Base-by-base conservation (phyloP, 1,139 yeast species). In the Williopsis jadinii region DNA sequence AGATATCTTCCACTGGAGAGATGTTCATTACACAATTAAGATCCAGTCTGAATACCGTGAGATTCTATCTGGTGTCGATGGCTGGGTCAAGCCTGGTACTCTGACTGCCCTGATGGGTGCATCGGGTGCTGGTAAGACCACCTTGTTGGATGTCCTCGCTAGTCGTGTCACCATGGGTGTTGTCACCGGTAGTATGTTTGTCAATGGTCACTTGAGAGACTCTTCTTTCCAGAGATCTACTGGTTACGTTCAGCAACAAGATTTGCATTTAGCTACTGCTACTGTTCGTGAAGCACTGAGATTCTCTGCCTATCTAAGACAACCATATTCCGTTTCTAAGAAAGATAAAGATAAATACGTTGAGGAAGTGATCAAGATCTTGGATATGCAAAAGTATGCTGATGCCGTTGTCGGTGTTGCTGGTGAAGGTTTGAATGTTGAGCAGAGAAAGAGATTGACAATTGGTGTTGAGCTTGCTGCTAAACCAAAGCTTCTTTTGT, bases 41-140 rank as follows among this genome's bases (percentile, higher is more conserved):
- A 77, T 82, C 54, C 82, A 84, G 58, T 59, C 63, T 47, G 85
- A 75, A 53, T 69, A 75, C n/a, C 70, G 87, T 53, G 71, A 80
- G 34, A 73, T 84, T 52, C 68, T 84, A 57, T 70, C 75, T 54
- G 74, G 75, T 47, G 85, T 84, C 41, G 88, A 83, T 59, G 95
- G 95, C 39, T 84, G 86, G 84, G 92, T 84, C 37, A 80, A 80
- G 56, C 90, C 90, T 11, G 82, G 84, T 49, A 77, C 83, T 11
- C 64, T 82, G 50, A 82, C 88, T 34, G 92, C 92, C 9, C 66
- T 83, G 35, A 83, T 84, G 94, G 95, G 95, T 50, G 84, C 90
- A 15, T 82, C 94, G 19, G 94, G 94, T 64, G 94, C 94, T 39
- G 94, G 94, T 68, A 84, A 84, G 59, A 84, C 94, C 12, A 84